phyloP scores from a whole-genome alignment of 2,329 filamentous ascomycete species.

The Sporothrix mexicana region DNA sequence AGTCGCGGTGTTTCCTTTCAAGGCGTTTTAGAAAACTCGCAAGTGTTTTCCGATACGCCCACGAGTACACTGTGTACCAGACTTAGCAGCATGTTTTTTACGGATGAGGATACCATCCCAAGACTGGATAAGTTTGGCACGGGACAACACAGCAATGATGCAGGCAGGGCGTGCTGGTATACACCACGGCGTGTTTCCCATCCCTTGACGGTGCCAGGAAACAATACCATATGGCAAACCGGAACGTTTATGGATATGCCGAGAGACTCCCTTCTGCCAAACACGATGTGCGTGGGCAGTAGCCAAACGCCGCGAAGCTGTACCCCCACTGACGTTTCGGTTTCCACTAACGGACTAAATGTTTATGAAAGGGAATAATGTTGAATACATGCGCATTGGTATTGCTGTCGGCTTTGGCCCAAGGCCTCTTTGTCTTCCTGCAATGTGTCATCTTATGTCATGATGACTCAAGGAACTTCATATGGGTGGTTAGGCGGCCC shows the following conservation, averaged over 20 bases:
- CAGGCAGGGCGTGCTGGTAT: background rate
- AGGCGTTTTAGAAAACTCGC: constrained; percentile 19
- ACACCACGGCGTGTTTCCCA: background rate
- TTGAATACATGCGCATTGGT: too few relatives aligned
- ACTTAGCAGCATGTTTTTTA: constrained; percentile 4
- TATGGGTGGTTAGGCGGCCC: too few relatives aligned
- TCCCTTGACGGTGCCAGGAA: background rate
- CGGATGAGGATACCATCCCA: background rate
- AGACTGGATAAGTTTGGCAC: background rate
- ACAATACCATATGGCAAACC: background rate
- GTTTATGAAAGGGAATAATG: too few relatives aligned
- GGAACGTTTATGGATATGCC: too few relatives aligned
- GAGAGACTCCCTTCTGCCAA: background rate
- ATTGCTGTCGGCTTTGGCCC: too few relatives aligned
- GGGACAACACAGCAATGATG: background rate
- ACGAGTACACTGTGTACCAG: constrained; percentile 28
- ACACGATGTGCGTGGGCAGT: background rate
- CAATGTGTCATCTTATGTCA: too few relatives aligned
- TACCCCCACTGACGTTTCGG: too few relatives aligned
- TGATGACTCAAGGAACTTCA: too few relatives aligned
- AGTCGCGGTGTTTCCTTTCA: constrained; percentile 31
- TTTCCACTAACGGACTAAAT: too few relatives aligned
- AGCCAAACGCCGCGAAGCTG: background rate
- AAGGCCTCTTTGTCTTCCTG: too few relatives aligned
- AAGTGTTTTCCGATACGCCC: constrained; percentile 7